phyloP scores from a whole-genome alignment of 164 flowering plant species.

The Tetracentron sinense region DNA sequence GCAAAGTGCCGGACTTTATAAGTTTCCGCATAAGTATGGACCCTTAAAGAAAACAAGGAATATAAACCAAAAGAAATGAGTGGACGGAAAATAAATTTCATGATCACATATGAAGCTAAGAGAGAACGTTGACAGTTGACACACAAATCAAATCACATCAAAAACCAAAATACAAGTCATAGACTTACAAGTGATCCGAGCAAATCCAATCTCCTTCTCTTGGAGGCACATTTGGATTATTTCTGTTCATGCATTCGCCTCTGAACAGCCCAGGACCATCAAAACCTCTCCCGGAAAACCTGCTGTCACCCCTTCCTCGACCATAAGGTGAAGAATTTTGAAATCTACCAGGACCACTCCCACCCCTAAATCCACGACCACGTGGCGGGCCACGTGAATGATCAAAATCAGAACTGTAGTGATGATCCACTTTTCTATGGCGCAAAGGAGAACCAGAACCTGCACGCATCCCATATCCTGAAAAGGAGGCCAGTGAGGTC shows the following conservation, averaged over 20 bases:
- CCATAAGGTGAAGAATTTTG: conserved; percentile 65
- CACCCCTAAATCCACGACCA: conserved; percentile 56
- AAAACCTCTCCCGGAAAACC: conserved; percentile 53
- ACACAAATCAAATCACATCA: no score
- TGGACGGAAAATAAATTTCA: not conserved
- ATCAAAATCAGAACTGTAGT: conserved; percentile 50
- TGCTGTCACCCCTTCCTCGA: conserved; percentile 62
- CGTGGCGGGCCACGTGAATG: conserved; percentile 37
- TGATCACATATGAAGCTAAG: not conserved
- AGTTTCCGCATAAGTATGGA: no score
- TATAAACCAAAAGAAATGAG: no score
- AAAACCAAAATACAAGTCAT: not conserved
- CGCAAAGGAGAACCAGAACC: conserved; percentile 76
- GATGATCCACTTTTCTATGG: conserved; percentile 55
- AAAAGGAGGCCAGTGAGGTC: conserved; percentile 40
- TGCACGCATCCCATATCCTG: conserved; percentile 85
- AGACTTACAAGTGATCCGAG: conserved; percentile 71
- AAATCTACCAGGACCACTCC: conserved; percentile 64
- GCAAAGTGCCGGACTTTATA: no score
- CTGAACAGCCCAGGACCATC: conserved; percentile 52
- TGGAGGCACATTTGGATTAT: conserved; percentile 82
- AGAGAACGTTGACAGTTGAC: not conserved
- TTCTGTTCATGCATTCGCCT: conserved; percentile 52
- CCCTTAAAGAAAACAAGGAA: no score
- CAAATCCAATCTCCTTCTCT: conserved; percentile 97